Percentiles rank a stretch among this genome's conserved stretches.
These are phyloP conservation scores for Gossypium herbaceum DNA, from an alignment of 345 rosid species.

Conservation along the genomic window DNA sequence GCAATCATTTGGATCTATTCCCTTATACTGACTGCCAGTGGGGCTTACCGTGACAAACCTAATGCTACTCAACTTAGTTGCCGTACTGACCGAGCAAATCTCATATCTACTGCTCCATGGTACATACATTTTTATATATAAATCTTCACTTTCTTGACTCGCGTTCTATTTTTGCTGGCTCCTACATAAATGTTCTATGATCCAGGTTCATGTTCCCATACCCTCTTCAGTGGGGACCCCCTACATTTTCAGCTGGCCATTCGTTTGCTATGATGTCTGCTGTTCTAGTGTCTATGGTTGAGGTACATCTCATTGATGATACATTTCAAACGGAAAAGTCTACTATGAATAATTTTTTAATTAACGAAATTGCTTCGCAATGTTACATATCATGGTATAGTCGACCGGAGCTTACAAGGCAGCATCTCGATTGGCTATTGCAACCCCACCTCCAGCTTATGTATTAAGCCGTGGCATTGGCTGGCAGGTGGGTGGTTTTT, in stretches of 20 bases:
- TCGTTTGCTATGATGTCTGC: constrained; percentile 94
- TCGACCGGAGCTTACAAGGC: constrained; percentile 96
- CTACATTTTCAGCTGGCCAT: constrained; percentile 91
- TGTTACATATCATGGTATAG: constrained; percentile 32
- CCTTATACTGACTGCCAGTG: constrained; percentile 76
- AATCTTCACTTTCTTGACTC: background rate
- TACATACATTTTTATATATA: constrained; percentile 20
- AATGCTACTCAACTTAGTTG: constrained; percentile 58
- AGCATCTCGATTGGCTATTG: constrained; percentile 90
- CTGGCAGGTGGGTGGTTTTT: constrained; percentile 68
- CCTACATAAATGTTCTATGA: constrained; percentile 2
- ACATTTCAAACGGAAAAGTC: background rate
- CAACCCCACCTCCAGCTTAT: constrained; percentile 98
- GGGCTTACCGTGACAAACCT: constrained; percentile 72
- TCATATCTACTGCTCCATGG: constrained; percentile 93
- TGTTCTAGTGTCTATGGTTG: constrained; percentile 86
- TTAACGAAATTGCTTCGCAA: background rate
- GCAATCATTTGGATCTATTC: constrained; percentile 80
- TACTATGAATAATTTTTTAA: background rate
- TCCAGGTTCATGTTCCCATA: constrained; percentile 87
- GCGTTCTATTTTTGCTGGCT: background rate
- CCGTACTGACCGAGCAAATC: constrained; percentile 73
- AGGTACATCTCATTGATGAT: constrained; percentile 45
- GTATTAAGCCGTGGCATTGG: constrained; percentile 96
- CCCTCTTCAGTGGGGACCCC: constrained; percentile 98